These are phyloP conservation scores for Poa annua DNA, from an alignment of 176 grass and related monocot species.

Conservation along the genomic window DNA sequence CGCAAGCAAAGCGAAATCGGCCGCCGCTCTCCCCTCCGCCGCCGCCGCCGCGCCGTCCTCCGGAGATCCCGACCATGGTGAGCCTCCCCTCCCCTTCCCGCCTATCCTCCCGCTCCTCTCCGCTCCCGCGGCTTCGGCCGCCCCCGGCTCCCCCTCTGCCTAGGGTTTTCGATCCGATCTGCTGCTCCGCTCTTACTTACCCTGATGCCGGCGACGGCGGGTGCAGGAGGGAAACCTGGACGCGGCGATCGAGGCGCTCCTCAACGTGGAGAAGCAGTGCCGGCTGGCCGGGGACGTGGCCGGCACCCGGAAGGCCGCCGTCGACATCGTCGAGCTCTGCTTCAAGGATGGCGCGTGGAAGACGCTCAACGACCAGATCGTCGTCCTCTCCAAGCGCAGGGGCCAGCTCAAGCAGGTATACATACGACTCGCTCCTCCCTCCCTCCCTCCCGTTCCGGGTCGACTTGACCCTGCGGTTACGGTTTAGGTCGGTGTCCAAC, in stretches of 20 bases:
- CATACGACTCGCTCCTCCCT: background rate
- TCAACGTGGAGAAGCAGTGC: slow-evolving; percentile 96
- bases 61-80: slow-evolving; percentile 40
- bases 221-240: slow-evolving; percentile 78
- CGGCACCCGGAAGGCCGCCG: slow-evolving; percentile 81
- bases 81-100: background rate
- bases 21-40: background rate
- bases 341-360: slow-evolving; percentile 85
- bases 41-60: background rate
- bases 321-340: slow-evolving; percentile 95
- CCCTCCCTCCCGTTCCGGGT: background rate
- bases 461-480: background rate
- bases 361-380: slow-evolving; percentile 95
- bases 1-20: slow-evolving; percentile 34
- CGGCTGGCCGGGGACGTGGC: slow-evolving; percentile 79
- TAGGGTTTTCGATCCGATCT: slow-evolving; percentile 45
- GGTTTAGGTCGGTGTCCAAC: background rate
- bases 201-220: too few species aligned
- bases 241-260: slow-evolving; percentile 77
- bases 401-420: slow-evolving; percentile 96
- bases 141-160: background rate
- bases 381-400: slow-evolving; percentile 88
- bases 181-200: too few species aligned
- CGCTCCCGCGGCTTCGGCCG: background rate
- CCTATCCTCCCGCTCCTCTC: background rate